These are phyloP conservation scores for Cyathus striatus DNA, from an alignment of 768 basidiomycete genomes.

Conservation along the genomic window DNA sequence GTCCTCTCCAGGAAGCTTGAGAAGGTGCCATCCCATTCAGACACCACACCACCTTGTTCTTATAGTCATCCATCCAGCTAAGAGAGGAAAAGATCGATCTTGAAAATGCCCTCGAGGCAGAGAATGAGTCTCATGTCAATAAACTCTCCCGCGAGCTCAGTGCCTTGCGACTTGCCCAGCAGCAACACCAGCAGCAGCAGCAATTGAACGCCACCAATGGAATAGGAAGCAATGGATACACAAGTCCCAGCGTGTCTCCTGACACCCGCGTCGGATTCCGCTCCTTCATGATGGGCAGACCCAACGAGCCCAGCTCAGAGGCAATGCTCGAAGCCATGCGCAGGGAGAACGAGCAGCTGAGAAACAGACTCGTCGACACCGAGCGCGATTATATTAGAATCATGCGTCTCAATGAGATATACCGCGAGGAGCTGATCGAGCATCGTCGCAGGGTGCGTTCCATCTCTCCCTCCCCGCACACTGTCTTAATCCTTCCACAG, in stretches of 20 bases:
- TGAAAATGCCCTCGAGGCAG: constrained; percentile 79
- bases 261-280: constrained; percentile 24
- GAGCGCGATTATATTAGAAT: constrained; percentile 77
- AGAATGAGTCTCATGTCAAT: constrained; percentile 84
- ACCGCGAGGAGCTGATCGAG: constrained; percentile 80
- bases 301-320: constrained; percentile 39
- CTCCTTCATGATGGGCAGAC: constrained; percentile 18
- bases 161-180: constrained; percentile 56
- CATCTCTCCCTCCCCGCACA: constrained; percentile 3
- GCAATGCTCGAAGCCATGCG: constrained; percentile 72
- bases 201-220: constrained; percentile 13
- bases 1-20: constrained; percentile 79
- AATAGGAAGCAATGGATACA: constrained; percentile 11
- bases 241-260: constrained; percentile 23
- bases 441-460: constrained; percentile 66
- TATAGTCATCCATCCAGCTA: constrained; percentile 38
- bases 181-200: constrained; percentile 31
- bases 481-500: constrained; percentile 28
- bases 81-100: constrained; percentile 81
- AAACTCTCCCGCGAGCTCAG: constrained; percentile 66
- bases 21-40: constrained; percentile 45
- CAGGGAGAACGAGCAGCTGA: constrained; percentile 72
- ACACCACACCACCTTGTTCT: neutral
- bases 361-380: constrained; percentile 62
- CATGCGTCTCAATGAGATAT: constrained; percentile 73